phyloP scores from a whole-genome alignment of 495 filamentous ascomycete species.

The Penicillium cosmopolitanum region DNA sequence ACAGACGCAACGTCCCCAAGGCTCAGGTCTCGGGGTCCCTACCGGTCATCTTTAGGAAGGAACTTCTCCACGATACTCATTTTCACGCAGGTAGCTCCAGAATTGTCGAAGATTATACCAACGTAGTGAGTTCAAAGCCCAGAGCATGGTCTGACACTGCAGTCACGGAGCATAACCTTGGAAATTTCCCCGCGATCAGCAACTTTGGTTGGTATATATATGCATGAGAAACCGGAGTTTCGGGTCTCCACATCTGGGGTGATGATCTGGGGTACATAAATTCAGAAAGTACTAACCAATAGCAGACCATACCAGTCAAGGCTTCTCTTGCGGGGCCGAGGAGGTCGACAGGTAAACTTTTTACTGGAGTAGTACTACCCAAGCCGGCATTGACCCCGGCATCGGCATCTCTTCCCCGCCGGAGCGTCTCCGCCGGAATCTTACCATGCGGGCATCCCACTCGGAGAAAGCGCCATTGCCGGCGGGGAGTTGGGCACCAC shows the following conservation, averaged over 20 bases:
- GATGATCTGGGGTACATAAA: conserved; percentile 3
- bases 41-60: conserved; percentile 37
- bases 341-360: neutral
- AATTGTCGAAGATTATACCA: too few relatives aligned
- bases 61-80: conserved; percentile 36
- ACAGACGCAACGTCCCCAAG: too few relatives aligned
- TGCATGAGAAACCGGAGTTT: neutral
- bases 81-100: neutral
- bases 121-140: too few relatives aligned
- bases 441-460: conserved; percentile 20
- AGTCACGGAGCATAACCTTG: too few relatives aligned
- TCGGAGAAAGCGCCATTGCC: conserved; percentile 1
- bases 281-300: too few relatives aligned
- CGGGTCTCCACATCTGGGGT: conserved; percentile 20
- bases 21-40: neutral
- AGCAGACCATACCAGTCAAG: too few relatives aligned
- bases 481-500: neutral
- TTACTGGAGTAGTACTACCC: neutral
- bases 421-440: conserved; percentile 27
- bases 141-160: too few relatives aligned
- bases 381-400: neutral
- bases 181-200: neutral
- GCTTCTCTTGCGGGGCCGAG: neutral
- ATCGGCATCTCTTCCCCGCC: conserved; percentile 11
- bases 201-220: conserved; percentile 17